Evolutionary conservation across 129 eudicot genomes (phyloP).

Genomic region (Flaveria trinervia): DNA sequence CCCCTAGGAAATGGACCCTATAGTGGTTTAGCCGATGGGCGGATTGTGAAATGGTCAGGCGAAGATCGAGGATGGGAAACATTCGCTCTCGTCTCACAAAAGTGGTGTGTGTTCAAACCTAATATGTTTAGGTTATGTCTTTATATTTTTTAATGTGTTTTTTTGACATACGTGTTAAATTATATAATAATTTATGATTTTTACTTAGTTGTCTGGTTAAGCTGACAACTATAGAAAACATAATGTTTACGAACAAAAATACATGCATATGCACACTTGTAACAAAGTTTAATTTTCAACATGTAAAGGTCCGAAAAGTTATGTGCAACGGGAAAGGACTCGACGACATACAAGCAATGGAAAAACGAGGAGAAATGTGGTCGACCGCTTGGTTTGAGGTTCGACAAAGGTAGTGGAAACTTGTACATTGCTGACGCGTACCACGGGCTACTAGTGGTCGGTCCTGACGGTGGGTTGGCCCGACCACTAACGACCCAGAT

Average conservation of each 20-base stretch:
- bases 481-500: constrained; percentile 70
- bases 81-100: constrained; percentile 70
- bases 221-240: neutral
- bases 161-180: too few species aligned
- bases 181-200: too few species aligned
- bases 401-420: constrained; percentile 64
- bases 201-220: neutral
- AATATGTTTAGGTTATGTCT: neutral
- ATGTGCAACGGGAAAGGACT: constrained; percentile 68
- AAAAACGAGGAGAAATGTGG: constrained; percentile 70
- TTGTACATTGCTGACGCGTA: constrained; percentile 94
- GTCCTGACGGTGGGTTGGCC: constrained; percentile 85
- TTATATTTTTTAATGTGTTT: too few species aligned
- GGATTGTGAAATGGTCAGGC: constrained; percentile 84
- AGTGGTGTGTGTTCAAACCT: constrained; percentile 44
- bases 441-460: constrained; percentile 79
- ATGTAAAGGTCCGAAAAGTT: constrained; percentile 62
- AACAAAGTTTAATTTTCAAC: neutral
- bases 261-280: neutral
- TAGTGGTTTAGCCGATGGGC: constrained; percentile 88
- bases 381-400: constrained; percentile 87
- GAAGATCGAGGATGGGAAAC: constrained; percentile 79
- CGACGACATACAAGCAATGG: constrained; percentile 90
- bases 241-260: neutral
- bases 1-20: constrained; percentile 74